Evolutionary conservation across 2,329 filamentous ascomycete genomes (phyloP).

Genomic region (Tolypocladium guangdongense): DNA sequence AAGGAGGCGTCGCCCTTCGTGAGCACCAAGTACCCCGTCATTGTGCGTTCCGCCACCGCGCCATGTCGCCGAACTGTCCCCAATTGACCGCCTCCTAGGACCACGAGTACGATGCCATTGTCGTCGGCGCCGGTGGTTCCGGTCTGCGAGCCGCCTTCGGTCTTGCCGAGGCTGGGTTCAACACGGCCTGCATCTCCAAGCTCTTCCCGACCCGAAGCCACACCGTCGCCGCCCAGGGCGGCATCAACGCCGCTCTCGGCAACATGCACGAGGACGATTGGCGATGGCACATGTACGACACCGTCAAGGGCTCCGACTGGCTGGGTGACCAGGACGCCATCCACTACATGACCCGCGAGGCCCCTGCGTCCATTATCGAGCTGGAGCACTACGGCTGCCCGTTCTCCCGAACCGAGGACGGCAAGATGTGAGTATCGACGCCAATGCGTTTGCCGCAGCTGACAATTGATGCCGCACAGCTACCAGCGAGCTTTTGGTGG

Average conservation of each 20-base stretch:
- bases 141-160: conserved; percentile 77
- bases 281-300: conserved; percentile 99
- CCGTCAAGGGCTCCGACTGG: conserved; percentile 96
- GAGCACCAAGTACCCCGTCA: conserved; percentile 85
- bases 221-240: conserved; percentile 72
- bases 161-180: conserved; percentile 79
- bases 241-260: conserved; percentile 79
- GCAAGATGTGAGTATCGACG: conserved; percentile 62
- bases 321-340: conserved; percentile 95
- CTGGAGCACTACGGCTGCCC: conserved; percentile 96
- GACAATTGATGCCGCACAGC: conserved; percentile 26
- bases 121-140: conserved; percentile 75
- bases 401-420: conserved; percentile 92
- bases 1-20: conserved; percentile 87
- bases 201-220: conserved; percentile 79
- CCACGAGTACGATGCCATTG: conserved; percentile 97
- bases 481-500: conserved; percentile 99
- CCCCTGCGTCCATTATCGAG: conserved; percentile 82
- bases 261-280: conserved; percentile 99
- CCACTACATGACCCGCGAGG: conserved; percentile 97
- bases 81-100: conserved; percentile 46
- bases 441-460: conserved; percentile 1
- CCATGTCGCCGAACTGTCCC: conserved; percentile 54
- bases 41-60: conserved; percentile 46
- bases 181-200: conserved; percentile 80